Conservation (phyloP, 2,329 filamentous ascomycete genomes). For the Pseudogymnoascus destructans region DNA sequence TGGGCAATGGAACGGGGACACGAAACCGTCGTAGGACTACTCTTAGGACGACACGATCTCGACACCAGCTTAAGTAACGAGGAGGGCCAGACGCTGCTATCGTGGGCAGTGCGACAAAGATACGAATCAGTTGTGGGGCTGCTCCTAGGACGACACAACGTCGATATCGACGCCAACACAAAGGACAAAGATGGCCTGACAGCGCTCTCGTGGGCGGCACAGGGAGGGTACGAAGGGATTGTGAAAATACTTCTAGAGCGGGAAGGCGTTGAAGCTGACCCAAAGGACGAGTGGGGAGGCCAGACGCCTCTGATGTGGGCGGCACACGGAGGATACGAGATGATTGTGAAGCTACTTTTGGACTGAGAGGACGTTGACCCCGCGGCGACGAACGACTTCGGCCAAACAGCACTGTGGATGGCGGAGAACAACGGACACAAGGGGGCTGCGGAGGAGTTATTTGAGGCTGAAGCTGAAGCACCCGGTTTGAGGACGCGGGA, state of each 20-base stretch:
- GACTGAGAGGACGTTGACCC: neutral
- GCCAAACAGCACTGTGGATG: neutral
- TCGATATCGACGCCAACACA: neutral
- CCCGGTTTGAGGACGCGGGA: neutral
- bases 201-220: neutral
- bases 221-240: neutral
- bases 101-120: neutral
- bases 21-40: too few species aligned
- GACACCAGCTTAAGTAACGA: too few species aligned
- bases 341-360: neutral
- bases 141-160: neutral
- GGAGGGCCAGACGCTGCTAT: neutral
- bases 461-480: neutral
- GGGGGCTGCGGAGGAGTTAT: neutral
- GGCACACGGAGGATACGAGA: neutral
- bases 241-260: neutral
- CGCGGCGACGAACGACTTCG: neutral
- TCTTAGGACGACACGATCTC: too few species aligned
- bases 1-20: too few species aligned
- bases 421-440: neutral
- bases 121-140: neutral
- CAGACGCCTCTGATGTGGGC: conserved; percentile 16
- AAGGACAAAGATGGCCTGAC: neutral
- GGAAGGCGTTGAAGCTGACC: neutral
- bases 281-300: neutral